Evolutionary conservation across 2,329 filamentous ascomycete species (phyloP).

Genomic region (Sporothrix pallida): DNA sequence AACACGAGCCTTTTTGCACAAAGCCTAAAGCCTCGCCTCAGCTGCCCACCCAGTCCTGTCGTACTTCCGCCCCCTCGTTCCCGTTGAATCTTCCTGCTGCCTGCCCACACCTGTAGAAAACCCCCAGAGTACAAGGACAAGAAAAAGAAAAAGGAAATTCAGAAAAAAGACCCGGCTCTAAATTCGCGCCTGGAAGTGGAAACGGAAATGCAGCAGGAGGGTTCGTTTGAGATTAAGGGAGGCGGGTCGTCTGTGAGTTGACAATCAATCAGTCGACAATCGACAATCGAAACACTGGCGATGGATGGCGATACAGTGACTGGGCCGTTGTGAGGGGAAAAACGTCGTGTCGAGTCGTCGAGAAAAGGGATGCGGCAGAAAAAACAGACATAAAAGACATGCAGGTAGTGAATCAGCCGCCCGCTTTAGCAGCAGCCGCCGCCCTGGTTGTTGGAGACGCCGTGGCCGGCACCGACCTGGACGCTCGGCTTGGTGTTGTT

Average conservation of each 20-base stretch:
- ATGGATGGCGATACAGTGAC: background rate
- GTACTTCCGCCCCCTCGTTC: background rate
- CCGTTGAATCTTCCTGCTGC: background rate
- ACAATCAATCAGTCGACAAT: no score
- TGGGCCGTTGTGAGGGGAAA: no score
- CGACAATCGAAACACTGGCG: background rate
- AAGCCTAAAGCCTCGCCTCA: no score
- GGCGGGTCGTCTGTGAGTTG: no score
- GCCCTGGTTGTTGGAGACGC: conserved; percentile 67
- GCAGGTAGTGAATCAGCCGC: background rate
- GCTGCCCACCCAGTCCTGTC: no score
- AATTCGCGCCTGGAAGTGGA: conserved; percentile 12
- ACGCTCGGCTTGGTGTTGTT: conserved; percentile 99
- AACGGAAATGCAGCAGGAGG: no score
- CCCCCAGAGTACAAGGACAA: background rate
- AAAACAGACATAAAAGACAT: background rate
- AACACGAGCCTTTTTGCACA: background rate
- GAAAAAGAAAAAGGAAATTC: background rate
- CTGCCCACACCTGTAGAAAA: background rate
- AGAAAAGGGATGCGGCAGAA: background rate
- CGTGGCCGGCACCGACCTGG: conserved; percentile 92
- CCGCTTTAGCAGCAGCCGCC: conserved; percentile 46
- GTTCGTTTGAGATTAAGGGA: no score
- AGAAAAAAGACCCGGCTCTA: conserved; percentile 13
- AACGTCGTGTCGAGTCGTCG: background rate